Conservation (phyloP, 371 early-diverging fungal genomes). For the Saksenaea vasiformis region DNA sequence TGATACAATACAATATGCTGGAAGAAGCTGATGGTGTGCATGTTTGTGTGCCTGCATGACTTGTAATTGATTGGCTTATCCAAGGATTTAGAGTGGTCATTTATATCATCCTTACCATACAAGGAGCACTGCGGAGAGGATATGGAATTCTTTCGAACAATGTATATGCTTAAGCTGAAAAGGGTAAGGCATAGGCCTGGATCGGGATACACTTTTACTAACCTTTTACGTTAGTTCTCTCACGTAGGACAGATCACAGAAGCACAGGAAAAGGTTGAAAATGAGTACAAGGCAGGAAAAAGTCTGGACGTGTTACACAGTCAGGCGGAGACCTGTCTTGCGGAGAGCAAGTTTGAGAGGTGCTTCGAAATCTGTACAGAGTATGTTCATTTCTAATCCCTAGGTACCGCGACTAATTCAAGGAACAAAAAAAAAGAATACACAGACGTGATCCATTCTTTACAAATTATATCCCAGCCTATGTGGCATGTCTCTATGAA, state of each 20-base stretch:
- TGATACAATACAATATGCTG: slow-evolving; percentile 63
- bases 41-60: not conserved
- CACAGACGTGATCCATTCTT: slow-evolving; percentile 60
- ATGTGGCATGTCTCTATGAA: slow-evolving; percentile 67
- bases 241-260: slow-evolving; percentile 43
- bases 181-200: slow-evolving; percentile 39
- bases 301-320: slow-evolving; percentile 65
- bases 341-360: slow-evolving; percentile 55
- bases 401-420: not conserved
- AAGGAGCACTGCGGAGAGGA: slow-evolving; percentile 59
- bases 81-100: slow-evolving; percentile 53
- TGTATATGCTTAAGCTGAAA: slow-evolving; percentile 61
- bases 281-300: slow-evolving; percentile 41
- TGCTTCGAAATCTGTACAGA: slow-evolving; percentile 59
- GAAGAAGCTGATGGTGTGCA: slow-evolving; percentile 60
- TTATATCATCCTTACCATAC: slow-evolving; percentile 56
- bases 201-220: not conserved
- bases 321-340: slow-evolving; percentile 58
- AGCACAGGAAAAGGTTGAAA: slow-evolving; percentile 42
- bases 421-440: slow-evolving; percentile 44
- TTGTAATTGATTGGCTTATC: not conserved
- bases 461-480: slow-evolving; percentile 57
- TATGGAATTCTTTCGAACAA: slow-evolving; percentile 57
- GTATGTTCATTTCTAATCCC: slow-evolving; percentile 31
- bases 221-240: slow-evolving; percentile 28